These are phyloP conservation scores for Podospora pseudopauciseta DNA, from an alignment of 495 filamentous ascomycete genomes.

Conservation along the genomic window DNA sequence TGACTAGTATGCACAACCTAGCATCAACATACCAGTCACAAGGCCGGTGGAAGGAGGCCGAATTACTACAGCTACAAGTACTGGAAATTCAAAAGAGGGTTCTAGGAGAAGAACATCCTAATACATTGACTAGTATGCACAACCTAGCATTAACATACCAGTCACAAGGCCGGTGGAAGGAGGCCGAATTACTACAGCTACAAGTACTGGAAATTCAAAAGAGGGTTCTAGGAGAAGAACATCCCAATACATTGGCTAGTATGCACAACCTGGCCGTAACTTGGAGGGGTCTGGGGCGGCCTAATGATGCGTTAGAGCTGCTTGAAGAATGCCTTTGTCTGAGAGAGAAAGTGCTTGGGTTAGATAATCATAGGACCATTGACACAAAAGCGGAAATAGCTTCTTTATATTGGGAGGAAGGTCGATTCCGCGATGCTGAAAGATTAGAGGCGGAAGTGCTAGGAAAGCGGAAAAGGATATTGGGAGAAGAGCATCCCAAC, in stretches of 20 bases:
- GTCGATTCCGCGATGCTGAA: not conserved
- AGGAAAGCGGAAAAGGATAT: not conserved
- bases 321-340: not conserved
- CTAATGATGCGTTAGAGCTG: not conserved
- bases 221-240: constrained; percentile 30
- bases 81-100: constrained; percentile 12
- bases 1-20: not conserved
- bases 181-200: constrained; percentile 27
- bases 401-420: not conserved
- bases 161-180: constrained; percentile 17
- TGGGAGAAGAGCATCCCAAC: not conserved
- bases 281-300: not conserved
- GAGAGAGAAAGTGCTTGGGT: not conserved
- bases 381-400: not conserved
- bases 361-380: not conserved
- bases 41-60: constrained; percentile 31
- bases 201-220: constrained; percentile 8
- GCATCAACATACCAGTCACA: not conserved
- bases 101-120: constrained; percentile 36
- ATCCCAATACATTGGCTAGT: constrained; percentile 32
- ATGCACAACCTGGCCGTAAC: not conserved
- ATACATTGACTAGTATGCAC: constrained; percentile 19
- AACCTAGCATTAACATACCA: not conserved
- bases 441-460: not conserved
- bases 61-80: constrained; percentile 11